These are phyloP conservation scores for Parmales sp. DNA, from an alignment of 108 stramenopile species.

Conservation along the genomic window DNA sequence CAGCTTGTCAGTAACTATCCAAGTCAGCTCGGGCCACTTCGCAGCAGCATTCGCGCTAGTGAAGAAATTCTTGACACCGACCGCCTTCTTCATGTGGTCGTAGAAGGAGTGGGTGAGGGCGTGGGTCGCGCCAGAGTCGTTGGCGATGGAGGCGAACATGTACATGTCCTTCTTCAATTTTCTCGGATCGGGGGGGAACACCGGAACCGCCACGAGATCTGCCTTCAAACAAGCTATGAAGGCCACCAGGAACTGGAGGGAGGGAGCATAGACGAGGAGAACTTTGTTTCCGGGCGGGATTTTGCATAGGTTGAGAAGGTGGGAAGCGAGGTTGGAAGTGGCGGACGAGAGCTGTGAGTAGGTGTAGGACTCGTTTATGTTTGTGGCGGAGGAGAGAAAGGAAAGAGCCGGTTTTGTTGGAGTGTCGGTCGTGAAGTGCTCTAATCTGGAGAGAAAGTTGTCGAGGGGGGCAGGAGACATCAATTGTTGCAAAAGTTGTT, in stretches of 20 bases:
- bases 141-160: conserved; percentile 66
- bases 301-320: conserved; percentile 16
- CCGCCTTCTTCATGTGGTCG: conserved; percentile 61
- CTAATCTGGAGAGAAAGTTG: too few relatives aligned
- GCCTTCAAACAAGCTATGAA: conserved; percentile 91
- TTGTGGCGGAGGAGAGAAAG: too few relatives aligned
- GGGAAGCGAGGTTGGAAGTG: conserved; percentile 28
- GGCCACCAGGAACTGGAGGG: conserved; percentile 83
- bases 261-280: conserved; percentile 89
- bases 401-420: too few relatives aligned
- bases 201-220: conserved; percentile 79
- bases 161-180: conserved; percentile 49
- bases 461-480: too few relatives aligned
- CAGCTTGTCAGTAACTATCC: too few relatives aligned
- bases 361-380: too few relatives aligned
- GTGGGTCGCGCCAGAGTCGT: conserved; percentile 60
- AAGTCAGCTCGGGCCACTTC: too few relatives aligned
- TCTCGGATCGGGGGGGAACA: conserved; percentile 89
- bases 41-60: conserved; percentile 8
- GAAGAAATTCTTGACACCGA: conserved; percentile 31
- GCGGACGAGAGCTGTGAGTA: conserved; percentile 23
- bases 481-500: too few relatives aligned
- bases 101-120: conserved; percentile 79
- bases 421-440: too few relatives aligned
- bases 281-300: conserved; percentile 51